Percentiles rank a stretch among this genome's conserved stretches.
phyloP scores from a whole-genome alignment of 1,139 yeast genomes.

The Candida albicans region DNA sequence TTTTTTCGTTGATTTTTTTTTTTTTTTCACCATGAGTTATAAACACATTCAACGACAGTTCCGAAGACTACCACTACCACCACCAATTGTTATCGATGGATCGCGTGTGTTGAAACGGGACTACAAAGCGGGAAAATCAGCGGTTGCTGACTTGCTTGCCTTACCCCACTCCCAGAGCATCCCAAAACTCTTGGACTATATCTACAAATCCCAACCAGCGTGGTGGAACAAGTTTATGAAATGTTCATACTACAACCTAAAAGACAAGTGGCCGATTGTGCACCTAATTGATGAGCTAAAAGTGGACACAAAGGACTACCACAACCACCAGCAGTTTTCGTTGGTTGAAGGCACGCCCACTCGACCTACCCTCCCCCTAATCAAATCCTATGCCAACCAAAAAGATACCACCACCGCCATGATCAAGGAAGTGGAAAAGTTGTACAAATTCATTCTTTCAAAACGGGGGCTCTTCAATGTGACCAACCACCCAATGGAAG shows the following conservation, averaged over 20 bases:
- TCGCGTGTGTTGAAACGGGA: constrained; percentile 4
- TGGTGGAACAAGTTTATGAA: constrained; percentile 26
- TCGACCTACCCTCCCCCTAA: constrained; percentile 5
- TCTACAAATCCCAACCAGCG: constrained; percentile 24
- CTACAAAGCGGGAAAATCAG: neutral
- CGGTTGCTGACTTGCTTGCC: constrained; percentile 27
- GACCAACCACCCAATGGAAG: constrained; percentile 34
- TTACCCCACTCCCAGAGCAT: constrained; percentile 29
- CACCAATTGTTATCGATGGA: constrained; percentile 7
- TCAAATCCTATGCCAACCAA: constrained; percentile 5
- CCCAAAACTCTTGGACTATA: constrained; percentile 26
- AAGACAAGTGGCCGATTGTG: constrained; percentile 35
- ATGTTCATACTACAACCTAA: constrained; percentile 22
- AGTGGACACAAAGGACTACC: neutral
- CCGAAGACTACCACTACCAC: constrained; percentile 13
- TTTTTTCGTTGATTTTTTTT: constrained; percentile 1
- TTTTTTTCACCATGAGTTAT: constrained; percentile 5
- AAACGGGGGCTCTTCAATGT: constrained; percentile 21
- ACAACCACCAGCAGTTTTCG: neutral
- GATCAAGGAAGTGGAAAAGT: constrained; percentile 16
- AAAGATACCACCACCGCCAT: neutral
- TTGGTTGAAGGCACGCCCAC: neutral
- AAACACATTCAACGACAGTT: constrained; percentile 12
- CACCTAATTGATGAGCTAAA: constrained; percentile 31
- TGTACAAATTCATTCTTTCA: constrained; percentile 23